These are phyloP conservation scores for Tetragonia tetragonoides DNA, from an alignment of 148 eudicot species.

Conservation along the genomic window DNA sequence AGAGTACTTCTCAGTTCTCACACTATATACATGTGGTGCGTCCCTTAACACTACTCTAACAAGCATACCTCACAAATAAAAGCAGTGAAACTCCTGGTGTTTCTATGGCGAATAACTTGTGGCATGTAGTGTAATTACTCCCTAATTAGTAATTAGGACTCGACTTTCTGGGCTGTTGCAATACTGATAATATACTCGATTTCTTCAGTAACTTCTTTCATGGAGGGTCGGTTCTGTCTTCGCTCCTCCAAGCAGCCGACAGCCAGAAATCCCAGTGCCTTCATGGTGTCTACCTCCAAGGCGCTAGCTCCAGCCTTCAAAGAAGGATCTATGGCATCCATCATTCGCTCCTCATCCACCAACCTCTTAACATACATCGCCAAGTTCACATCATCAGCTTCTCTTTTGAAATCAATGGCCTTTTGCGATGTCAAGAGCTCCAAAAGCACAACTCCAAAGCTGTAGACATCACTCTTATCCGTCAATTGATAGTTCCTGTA, in stretches of 20 bases:
- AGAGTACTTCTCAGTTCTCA: too few relatives aligned
- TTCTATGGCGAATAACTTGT: too few relatives aligned
- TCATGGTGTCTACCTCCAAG: constrained; percentile 76
- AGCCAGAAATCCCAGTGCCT: constrained; percentile 77
- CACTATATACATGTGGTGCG: too few relatives aligned
- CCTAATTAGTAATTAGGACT: neutral
- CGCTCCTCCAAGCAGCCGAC: constrained; percentile 75
- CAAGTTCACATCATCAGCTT: constrained; percentile 78
- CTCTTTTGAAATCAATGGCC: constrained; percentile 70
- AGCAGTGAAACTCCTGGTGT: too few relatives aligned
- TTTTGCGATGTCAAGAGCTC: constrained; percentile 83
- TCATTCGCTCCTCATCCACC: constrained; percentile 67
- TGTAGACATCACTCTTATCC: constrained; percentile 82
- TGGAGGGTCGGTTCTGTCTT: constrained; percentile 77
- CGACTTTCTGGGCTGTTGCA: constrained; percentile 29
- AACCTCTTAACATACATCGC: constrained; percentile 70
- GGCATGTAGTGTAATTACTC: too few relatives aligned
- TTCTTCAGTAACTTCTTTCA: constrained; percentile 79
- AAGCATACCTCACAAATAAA: too few relatives aligned
- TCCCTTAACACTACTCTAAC: too few relatives aligned
- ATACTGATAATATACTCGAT: constrained; percentile 75
- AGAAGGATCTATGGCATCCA: constrained; percentile 62
- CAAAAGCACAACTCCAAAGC: constrained; percentile 79
- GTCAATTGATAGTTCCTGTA: constrained; percentile 78
- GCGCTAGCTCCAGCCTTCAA: constrained; percentile 49